Evolutionary conservation across 2,329 filamentous ascomycete genomes (phyloP).

Genomic region (Fusarium pseudoanthophilum): DNA sequence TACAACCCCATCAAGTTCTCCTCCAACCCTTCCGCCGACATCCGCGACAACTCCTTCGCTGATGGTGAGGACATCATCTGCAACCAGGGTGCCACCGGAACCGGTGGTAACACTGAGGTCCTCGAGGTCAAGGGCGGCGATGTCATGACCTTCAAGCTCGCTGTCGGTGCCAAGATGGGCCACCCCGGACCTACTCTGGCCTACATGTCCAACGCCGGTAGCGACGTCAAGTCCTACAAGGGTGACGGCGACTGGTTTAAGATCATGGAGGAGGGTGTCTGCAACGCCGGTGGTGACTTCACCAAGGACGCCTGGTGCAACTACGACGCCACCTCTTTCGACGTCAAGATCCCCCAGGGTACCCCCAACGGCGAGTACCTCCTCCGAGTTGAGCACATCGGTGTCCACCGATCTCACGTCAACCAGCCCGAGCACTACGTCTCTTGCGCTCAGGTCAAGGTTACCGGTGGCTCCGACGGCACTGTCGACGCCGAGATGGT

Average conservation of each 20-base stretch:
- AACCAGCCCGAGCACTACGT: slow-evolving; percentile 28
- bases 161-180: slow-evolving; percentile 12
- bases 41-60: slow-evolving; percentile 25
- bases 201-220: slow-evolving; percentile 12
- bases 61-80: slow-evolving; percentile 24
- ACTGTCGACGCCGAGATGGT: slow-evolving; percentile 21
- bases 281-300: slow-evolving; percentile 21
- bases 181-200: slow-evolving; percentile 26
- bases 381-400: slow-evolving; percentile 27
- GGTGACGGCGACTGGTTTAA: slow-evolving; percentile 20
- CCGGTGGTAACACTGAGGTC: background rate
- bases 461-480: slow-evolving; percentile 14
- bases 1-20: slow-evolving; percentile 31
- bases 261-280: slow-evolving; percentile 28
- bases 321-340: slow-evolving; percentile 11
- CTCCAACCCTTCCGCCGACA: slow-evolving; percentile 19
- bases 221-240: slow-evolving; percentile 24
- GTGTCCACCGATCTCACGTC: slow-evolving; percentile 19
- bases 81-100: slow-evolving; percentile 13
- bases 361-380: slow-evolving; percentile 22
- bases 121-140: slow-evolving; percentile 22
- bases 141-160: slow-evolving; percentile 27
- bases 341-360: slow-evolving; percentile 21
- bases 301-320: slow-evolving; percentile 30
- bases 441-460: slow-evolving; percentile 22